A percentile compares a stretch with the other conserved stretches of the same genome.
Conservation (phyloP, 768 basidiomycete species). For the Tylopilus plumbeoviolaceoides region DNA sequence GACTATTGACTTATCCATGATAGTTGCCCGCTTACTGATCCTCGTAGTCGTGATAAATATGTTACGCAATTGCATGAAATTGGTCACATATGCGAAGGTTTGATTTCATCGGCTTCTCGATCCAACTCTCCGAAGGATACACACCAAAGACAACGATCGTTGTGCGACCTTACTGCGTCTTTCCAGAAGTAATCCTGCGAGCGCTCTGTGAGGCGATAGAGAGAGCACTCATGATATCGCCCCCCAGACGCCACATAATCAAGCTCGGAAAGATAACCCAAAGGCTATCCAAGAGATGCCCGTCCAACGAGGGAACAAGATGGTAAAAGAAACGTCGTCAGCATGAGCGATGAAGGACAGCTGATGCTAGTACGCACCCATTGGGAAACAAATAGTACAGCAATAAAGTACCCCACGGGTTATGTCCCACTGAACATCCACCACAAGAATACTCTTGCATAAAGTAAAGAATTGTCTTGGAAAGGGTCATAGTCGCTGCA, state of each 20-base stretch:
- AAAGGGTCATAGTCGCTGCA: slow-evolving; percentile 71
- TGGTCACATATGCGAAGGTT: too few species aligned
- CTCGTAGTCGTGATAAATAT: too few species aligned
- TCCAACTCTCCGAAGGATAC: too few species aligned
- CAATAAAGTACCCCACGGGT: slow-evolving; percentile 46
- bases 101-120: too few species aligned
- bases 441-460: slow-evolving; percentile 75
- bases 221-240: slow-evolving; percentile 53
- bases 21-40: too few species aligned
- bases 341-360: neutral
- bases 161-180: slow-evolving; percentile 20
- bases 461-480: slow-evolving; percentile 84
- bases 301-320: neutral
- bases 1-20: too few species aligned
- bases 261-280: slow-evolving; percentile 73
- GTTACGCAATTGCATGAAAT: too few species aligned
- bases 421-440: slow-evolving; percentile 74
- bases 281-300: slow-evolving; percentile 39
- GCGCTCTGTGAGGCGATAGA: slow-evolving; percentile 22
- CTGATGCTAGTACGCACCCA: slow-evolving; percentile 46
- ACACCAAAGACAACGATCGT: too few species aligned
- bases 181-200: slow-evolving; percentile 30
- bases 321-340: slow-evolving; percentile 3
- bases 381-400: slow-evolving; percentile 74
- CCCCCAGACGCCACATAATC: slow-evolving; percentile 56